Evolutionary conservation across 176 grass and related monocot species (phyloP).

Genomic region (Dactylis glomerata): DNA sequence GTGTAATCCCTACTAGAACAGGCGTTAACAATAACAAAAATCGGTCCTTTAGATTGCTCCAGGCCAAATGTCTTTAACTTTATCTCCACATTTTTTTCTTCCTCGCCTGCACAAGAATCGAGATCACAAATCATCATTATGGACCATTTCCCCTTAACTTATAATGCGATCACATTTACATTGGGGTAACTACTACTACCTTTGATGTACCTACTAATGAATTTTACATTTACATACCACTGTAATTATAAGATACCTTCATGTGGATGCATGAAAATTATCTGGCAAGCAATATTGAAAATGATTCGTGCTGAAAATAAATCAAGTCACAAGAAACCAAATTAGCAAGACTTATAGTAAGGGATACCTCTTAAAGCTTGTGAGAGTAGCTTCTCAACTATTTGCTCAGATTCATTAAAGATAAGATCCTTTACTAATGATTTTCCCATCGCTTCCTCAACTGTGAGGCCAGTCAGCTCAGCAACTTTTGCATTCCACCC

Average conservation of each 20-base stretch:
- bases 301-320: neutral
- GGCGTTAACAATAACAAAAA: constrained; percentile 92
- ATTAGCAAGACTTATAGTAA: constrained; percentile 27
- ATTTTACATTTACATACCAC: neutral
- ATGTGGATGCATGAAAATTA: constrained; percentile 2
- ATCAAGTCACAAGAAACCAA: constrained; percentile 2
- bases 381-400: constrained; percentile 65
- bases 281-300: neutral
- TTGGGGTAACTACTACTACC: neutral
- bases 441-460: constrained; percentile 95
- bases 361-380: constrained; percentile 75
- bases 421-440: constrained; percentile 90
- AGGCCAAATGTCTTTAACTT: constrained; percentile 92
- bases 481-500: constrained; percentile 98
- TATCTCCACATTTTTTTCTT: constrained; percentile 98
- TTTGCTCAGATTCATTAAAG: constrained; percentile 67
- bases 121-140: constrained; percentile 28
- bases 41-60: constrained; percentile 61
- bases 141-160: neutral
- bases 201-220: neutral
- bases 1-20: constrained; percentile 91
- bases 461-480: constrained; percentile 82
- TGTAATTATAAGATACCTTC: neutral
- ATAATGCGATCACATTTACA: neutral
- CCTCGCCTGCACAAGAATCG: constrained; percentile 68